Evolutionary conservation across 2,329 filamentous ascomycete species (phyloP), one percentile per base, ranked within the genome.

Genomic region (Sordariomycetes sp.): DNA sequence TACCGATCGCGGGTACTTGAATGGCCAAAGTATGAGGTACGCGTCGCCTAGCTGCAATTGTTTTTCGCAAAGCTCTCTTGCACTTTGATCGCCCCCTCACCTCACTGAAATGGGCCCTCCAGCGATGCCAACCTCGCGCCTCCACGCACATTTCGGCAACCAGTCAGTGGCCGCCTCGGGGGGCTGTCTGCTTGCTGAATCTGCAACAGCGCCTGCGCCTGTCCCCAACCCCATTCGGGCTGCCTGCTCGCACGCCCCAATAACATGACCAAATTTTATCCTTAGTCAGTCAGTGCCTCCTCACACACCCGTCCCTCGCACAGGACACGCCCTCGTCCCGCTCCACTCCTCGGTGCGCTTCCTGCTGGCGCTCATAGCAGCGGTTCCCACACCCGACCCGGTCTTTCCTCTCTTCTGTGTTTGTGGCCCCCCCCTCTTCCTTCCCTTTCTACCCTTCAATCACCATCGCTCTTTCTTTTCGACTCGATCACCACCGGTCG

Each of bases 261-360:
- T 20, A 50, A 50, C 46, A 50, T 24, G 46, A 50, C n/a, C 46
- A 50, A 50, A 50, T 24, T 50, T 50, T 22, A 22, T 50, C 46
- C 46, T 24, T 22, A 50, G 20, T 50, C 22, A 48, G 37, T 46
- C 16, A 50, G 50, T 57, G n/a, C 37, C 37, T 50, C 40, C 48
- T 46, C 55, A 25, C 55, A 57, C 55, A 57, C 55, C 55, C 55
- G 50, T n/a, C 40, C 34, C 25, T 57, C 55, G 22, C 55, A 57
- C 55, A 57, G 55, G 40, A 53, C 56, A 54, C 56, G 20, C 56
- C 56, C 48, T 40, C 56, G 32, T 58, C 56, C 56, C 56, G 56
- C 56, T 58, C 56, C 56, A 58, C 46, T 57, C n/a, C 48, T 57
- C 46, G 46, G 20, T 57, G 55, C 55, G 56, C 56, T 58, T 52